A percentile compares a stretch with the other conserved stretches of the same genome.
Evolutionary conservation across 805 yeast genomes (phyloP).

Genomic region (Teunomyces tritomae): DNA sequence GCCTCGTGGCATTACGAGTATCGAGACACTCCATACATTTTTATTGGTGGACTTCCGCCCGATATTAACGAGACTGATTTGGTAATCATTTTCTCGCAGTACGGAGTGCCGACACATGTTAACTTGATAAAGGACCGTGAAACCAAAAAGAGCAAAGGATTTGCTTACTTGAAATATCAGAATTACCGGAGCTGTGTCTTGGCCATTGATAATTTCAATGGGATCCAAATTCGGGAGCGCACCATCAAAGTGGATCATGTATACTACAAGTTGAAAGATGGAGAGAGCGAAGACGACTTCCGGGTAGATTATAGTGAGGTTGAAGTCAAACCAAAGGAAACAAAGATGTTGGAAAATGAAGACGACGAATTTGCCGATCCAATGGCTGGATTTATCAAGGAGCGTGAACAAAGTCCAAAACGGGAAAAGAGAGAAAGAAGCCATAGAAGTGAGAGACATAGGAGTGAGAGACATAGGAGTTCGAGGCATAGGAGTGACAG

Average conservation of each 20-base stretch:
- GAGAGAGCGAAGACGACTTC: conserved; percentile 47
- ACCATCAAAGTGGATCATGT: conserved; percentile 68
- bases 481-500: conserved; percentile 2
- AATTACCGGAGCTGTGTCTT: conserved; percentile 75
- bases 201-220: conserved; percentile 88
- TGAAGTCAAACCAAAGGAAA: neutral
- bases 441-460: conserved; percentile 4
- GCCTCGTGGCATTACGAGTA: conserved; percentile 93
- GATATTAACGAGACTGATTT: conserved; percentile 74
- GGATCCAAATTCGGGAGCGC: conserved; percentile 52
- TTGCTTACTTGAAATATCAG: conserved; percentile 79
- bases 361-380: conserved; percentile 34
- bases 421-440: conserved; percentile 17
- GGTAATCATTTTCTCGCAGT: conserved; percentile 78
- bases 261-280: conserved; percentile 53
- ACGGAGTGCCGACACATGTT: conserved; percentile 79
- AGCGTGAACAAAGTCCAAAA: conserved; percentile 30
- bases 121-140: conserved; percentile 61
- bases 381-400: conserved; percentile 18
- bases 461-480: neutral
- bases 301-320: conserved; percentile 24
- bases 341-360: neutral
- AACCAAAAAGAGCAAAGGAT: conserved; percentile 68
- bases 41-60: conserved; percentile 68
- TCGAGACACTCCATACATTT: conserved; percentile 70